These are phyloP conservation scores for Discostella stelligera DNA, from an alignment of 352 stramenopile genomes.

Conservation along the genomic window DNA sequence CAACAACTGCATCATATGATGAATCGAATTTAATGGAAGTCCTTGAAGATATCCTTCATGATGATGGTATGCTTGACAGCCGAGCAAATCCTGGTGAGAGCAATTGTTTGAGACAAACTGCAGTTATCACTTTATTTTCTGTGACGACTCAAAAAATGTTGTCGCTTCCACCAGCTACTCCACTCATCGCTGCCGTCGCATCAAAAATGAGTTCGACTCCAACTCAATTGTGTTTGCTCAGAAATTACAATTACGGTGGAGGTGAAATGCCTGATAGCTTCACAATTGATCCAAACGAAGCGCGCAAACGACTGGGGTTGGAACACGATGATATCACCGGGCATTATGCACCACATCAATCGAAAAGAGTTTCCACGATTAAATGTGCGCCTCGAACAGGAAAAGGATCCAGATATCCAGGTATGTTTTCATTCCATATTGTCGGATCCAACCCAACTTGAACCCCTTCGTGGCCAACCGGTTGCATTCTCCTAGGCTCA, in stretches of 20 bases:
- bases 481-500: conserved; percentile 51
- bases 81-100: conserved; percentile 54
- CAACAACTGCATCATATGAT: conserved; percentile 80
- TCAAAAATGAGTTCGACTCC: conserved; percentile 77
- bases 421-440: conserved; percentile 10
- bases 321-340: conserved; percentile 43
- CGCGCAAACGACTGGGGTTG: conserved; percentile 59
- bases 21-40: conserved; percentile 76
- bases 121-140: no score
- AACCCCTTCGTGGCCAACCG: no score
- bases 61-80: conserved; percentile 77
- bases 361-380: conserved; percentile 21
- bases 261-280: conserved; percentile 74
- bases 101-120: not conserved
- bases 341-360: conserved; percentile 24
- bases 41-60: conserved; percentile 72
- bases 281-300: conserved; percentile 63
- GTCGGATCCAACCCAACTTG: no score
- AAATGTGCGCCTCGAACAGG: conserved; percentile 39
- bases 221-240: conserved; percentile 73
- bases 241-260: conserved; percentile 82
- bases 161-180: conserved; percentile 30
- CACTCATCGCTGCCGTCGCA: conserved; percentile 69
- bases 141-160: no score
- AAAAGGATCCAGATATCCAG: conserved; percentile 65